A percentile compares a stretch with the other conserved stretches of the same genome.
These are phyloP conservation scores for Ambrosia trifida DNA, from an alignment of 129 eudicot species.

Conservation along the genomic window DNA sequence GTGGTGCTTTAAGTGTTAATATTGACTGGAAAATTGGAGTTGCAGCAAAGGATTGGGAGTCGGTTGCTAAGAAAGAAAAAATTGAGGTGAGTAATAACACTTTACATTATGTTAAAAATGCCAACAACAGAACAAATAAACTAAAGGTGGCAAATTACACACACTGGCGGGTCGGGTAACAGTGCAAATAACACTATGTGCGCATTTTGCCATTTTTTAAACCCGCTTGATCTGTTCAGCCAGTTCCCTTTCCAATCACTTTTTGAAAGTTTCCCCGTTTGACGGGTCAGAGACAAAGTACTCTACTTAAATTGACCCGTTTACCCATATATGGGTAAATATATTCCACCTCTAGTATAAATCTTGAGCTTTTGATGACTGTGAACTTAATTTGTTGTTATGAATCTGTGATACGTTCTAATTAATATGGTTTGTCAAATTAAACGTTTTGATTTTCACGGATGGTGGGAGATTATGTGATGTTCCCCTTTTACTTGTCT, in stretches of 20 bases:
- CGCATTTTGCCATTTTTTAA: background rate
- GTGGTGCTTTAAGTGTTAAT: constrained; percentile 69
- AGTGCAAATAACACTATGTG: background rate
- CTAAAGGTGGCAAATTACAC: background rate
- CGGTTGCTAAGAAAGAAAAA: constrained; percentile 81
- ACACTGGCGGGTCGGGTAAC: background rate
- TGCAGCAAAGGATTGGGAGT: constrained; percentile 97
- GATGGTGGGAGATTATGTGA: background rate
- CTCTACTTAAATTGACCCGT: background rate
- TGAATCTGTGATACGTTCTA: too few relatives aligned
- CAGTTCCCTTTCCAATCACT: background rate
- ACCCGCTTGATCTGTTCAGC: background rate
- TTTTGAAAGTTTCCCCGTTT: background rate
- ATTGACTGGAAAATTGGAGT: constrained; percentile 95
- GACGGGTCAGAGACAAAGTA: background rate
- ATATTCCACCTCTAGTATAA: background rate
- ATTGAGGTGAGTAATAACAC: constrained; percentile 62
- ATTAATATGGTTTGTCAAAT: too few relatives aligned
- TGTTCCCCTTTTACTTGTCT: constrained; percentile 13
- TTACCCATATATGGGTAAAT: background rate
- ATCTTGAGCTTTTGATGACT: background rate
- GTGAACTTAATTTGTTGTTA: background rate
- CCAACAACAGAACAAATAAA: background rate
- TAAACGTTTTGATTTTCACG: background rate
- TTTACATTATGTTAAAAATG: background rate